Base-by-base conservation (phyloP, 73 alveolate genomes). In the Halteria grandinella region DNA sequence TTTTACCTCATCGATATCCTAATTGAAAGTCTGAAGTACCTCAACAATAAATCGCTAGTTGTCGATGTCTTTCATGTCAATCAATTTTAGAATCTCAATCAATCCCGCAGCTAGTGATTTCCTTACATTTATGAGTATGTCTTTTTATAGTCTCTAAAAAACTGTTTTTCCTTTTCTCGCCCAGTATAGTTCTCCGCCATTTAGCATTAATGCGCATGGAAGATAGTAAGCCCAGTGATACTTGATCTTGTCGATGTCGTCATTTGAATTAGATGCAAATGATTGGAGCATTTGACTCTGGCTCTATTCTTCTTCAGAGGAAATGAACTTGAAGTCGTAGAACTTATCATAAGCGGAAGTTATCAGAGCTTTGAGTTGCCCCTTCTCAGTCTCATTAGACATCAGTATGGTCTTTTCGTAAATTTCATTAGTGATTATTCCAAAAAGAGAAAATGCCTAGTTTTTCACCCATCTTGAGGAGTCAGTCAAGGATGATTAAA, bases 381-480 rank as follows among this genome's bases (percentile, higher is more conserved):
- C 5, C 29, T 66, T 66, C 7, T 29, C 18, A 25, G 33, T n/a
- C n/a, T n/a, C n/a, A n/a, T n/a, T n/a, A n/a, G n/a, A n/a, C n/a
- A n/a, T n/a, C n/a, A n/a, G n/a, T n/a, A n/a, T n/a, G n/a, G n/a
- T n/a, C 28, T 64, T 64, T 15, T 10, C 33, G 51, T 49, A 70
- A 6, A 70, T 36, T 50, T 70, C 83, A 50, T 70, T 5, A 20
- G 57, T 2, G 48, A 75, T 33, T 6, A 40, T 29, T 1, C 78
- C 87, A 43, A 39, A 52, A 24, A 39, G 33, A 12, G 40, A n/a
- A 39, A 75, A 34, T 4, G 87, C 87, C 28, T 57, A 44, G 39
- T 36, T 58, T 34, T 57, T 75, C 27, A 75, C 87, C 87, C 87
- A 75, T 20, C 87, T 11, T 44, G 55, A 55, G n/a, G n/a, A 2